These are phyloP conservation scores for Blastosporella zonata DNA, from an alignment of 1,284 basidiomycete genomes.

Conservation along the genomic window DNA sequence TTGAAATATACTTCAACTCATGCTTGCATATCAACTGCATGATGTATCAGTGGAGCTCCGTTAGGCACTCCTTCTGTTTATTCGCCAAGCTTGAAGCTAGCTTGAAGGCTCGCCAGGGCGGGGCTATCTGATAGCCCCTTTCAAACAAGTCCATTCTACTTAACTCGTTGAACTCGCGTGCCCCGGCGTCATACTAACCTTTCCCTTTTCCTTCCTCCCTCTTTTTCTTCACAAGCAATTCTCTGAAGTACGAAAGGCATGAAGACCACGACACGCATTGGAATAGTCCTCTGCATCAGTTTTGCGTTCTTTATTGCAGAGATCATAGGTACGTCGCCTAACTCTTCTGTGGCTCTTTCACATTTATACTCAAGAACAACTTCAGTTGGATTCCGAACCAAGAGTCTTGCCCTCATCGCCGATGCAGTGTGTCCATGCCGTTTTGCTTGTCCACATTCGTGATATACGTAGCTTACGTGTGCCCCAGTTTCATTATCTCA, in stretches of 20 bases:
- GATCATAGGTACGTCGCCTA: conserved; percentile 36
- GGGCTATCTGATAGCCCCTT: too few relatives aligned
- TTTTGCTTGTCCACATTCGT: neutral
- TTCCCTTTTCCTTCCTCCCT: neutral
- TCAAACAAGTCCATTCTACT: too few relatives aligned
- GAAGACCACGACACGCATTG: conserved; percentile 45
- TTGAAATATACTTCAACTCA: too few relatives aligned
- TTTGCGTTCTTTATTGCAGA: conserved; percentile 43
- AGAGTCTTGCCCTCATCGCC: conserved; percentile 46
- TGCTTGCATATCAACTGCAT: too few relatives aligned
- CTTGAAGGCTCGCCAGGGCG: too few relatives aligned
- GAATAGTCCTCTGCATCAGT: conserved; percentile 41
- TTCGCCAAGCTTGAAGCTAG: too few relatives aligned
- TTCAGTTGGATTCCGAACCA: conserved; percentile 48
- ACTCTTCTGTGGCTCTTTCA: neutral
- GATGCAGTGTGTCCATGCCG: conserved; percentile 38
- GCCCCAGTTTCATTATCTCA: conserved; percentile 49
- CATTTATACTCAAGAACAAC: neutral
- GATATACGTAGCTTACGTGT: conserved; percentile 2
- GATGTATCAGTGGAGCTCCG: too few relatives aligned
- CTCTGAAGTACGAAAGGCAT: too few relatives aligned
- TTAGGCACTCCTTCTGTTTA: too few relatives aligned
- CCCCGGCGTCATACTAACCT: too few relatives aligned
- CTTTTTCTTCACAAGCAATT: neutral
- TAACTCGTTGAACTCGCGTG: too few relatives aligned